These are phyloP conservation scores for Thermothielavioides terrestris DNA, from an alignment of 495 filamentous ascomycete genomes.

Conservation along the genomic window DNA sequence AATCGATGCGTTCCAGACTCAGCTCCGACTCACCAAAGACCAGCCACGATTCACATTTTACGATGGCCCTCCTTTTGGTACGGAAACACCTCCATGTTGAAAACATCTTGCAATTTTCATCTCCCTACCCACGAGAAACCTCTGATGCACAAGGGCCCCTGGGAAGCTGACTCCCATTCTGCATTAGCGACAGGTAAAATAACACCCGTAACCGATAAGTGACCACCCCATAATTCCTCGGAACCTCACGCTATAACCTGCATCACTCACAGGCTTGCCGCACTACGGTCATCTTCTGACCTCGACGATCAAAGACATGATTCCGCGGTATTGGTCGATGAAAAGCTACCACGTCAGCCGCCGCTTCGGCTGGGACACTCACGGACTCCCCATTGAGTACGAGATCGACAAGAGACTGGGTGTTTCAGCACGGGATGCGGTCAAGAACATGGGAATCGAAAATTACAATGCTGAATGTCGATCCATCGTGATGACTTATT, in stretches of 20 bases:
- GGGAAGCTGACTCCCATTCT: background rate
- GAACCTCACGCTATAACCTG: background rate
- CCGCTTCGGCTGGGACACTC: constrained; percentile 67
- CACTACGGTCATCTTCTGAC: constrained; percentile 89
- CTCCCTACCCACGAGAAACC: background rate
- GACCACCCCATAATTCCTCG: background rate
- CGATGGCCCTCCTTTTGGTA: constrained; percentile 46
- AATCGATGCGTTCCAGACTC: constrained; percentile 66
- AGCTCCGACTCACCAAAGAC: constrained; percentile 40
- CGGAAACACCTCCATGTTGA: background rate
- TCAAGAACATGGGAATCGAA: constrained; percentile 70
- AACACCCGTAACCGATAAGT: background rate
- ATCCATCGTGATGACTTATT: constrained; percentile 84
- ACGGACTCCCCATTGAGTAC: constrained; percentile 88
- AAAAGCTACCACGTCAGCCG: constrained; percentile 73
- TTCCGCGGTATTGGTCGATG: constrained; percentile 91
- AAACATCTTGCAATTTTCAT: background rate
- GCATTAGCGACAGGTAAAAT: background rate
- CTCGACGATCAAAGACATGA: constrained; percentile 91
- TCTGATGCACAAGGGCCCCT: background rate
- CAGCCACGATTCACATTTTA: constrained; percentile 71
- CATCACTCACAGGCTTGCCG: constrained; percentile 51
- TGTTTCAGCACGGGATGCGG: constrained; percentile 74
- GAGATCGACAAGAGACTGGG: constrained; percentile 92
- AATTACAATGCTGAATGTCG: constrained; percentile 84